Percentiles rank a stretch among this genome's conserved stretches.
Conservation (phyloP, 352 stramenopile species). For the Globisporangium rhizosaccharum region DNA sequence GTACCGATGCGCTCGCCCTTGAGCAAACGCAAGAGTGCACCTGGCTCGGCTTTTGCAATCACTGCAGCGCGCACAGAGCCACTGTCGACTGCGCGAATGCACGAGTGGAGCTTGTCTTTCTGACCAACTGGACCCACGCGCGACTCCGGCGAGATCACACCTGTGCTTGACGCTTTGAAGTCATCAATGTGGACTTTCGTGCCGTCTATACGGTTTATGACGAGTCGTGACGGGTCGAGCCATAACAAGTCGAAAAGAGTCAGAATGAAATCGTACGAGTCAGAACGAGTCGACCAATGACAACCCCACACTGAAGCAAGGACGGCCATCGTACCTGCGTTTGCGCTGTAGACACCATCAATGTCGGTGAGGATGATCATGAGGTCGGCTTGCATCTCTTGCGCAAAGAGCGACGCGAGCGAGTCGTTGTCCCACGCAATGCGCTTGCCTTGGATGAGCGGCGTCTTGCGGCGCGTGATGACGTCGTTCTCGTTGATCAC, state of each 20-base stretch:
- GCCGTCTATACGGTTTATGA: slow-evolving; percentile 12
- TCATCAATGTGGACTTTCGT: slow-evolving; percentile 35
- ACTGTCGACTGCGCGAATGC: slow-evolving; percentile 72
- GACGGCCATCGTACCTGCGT: slow-evolving; percentile 10
- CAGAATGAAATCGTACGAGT: neutral
- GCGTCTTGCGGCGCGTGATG: slow-evolving; percentile 60
- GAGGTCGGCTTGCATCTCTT: slow-evolving; percentile 65
- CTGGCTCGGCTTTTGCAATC: slow-evolving; percentile 58
- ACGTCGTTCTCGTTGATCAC: slow-evolving; percentile 88
- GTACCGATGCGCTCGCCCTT: slow-evolving; percentile 68
- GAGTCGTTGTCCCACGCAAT: slow-evolving; percentile 87
- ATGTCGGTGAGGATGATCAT: slow-evolving; percentile 79
- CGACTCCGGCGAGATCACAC: slow-evolving; percentile 39
- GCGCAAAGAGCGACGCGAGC: slow-evolving; percentile 68
- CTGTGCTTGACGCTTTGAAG: slow-evolving; percentile 43
- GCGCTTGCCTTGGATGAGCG: slow-evolving; percentile 49
- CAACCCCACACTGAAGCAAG: neutral
- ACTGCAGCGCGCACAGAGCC: slow-evolving; percentile 52
- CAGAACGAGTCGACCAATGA: neutral
- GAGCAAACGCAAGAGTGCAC: slow-evolving; percentile 54
- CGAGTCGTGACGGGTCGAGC: neutral
- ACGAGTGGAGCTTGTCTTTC: slow-evolving; percentile 79
- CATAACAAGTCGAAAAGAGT: neutral
- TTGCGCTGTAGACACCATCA: slow-evolving; percentile 46
- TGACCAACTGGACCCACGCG: slow-evolving; percentile 60